Percentiles rank a stretch among this genome's conserved stretches.
Evolutionary conservation across 345 rosid species (phyloP).

Genomic region (Acer negundo): DNA sequence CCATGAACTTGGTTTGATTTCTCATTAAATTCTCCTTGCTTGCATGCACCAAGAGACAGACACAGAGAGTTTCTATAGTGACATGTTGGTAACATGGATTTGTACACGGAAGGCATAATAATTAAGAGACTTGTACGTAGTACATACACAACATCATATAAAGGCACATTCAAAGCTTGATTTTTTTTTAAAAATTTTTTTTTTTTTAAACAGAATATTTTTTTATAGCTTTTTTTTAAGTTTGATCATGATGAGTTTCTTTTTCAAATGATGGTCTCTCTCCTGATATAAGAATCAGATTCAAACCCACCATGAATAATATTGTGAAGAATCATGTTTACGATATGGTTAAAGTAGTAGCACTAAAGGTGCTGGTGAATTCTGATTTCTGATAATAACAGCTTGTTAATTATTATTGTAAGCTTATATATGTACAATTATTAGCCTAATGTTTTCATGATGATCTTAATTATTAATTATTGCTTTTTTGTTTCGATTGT

Average conservation of each 20-base stretch:
- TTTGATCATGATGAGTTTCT: background rate
- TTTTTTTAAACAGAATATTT: conserved; percentile 6
- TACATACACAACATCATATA: background rate
- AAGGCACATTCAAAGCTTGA: background rate
- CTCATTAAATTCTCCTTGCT: conserved; percentile 10
- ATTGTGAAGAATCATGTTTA: conserved; percentile 20
- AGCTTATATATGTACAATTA: background rate
- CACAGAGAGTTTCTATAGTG: background rate
- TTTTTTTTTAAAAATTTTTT: too few species aligned
- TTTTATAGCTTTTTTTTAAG: background rate
- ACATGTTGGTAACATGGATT: background rate
- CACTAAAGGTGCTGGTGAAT: conserved; percentile 6
- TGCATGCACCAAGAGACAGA: background rate
- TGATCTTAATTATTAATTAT: background rate
- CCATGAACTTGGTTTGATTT: conserved; percentile 10
- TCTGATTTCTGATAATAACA: background rate
- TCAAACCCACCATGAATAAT: conserved; percentile 16
- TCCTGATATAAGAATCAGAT: conserved; percentile 30
- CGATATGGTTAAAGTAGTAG: conserved; percentile 13
- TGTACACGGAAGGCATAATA: background rate
- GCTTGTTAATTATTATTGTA: background rate
- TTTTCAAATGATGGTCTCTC: conserved; percentile 9
- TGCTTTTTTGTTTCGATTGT: conserved; percentile 1
- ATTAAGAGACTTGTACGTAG: background rate
- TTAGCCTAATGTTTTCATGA: background rate